phyloP scores from a whole-genome alignment of 2,329 filamentous ascomycete genomes.

The Phialemoniopsis sp. region DNA sequence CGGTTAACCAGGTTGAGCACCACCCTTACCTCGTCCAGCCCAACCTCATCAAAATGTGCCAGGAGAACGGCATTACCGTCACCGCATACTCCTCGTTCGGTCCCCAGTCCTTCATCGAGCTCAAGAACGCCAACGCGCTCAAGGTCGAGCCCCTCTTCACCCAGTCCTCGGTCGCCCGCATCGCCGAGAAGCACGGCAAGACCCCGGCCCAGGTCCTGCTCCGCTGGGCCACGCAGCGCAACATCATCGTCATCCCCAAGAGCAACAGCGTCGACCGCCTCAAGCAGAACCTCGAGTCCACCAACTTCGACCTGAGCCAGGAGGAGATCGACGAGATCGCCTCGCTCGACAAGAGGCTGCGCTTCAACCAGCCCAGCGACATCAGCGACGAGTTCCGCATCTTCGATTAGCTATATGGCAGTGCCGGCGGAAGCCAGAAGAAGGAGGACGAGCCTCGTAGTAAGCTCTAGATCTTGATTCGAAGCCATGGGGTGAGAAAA shows the following conservation, averaged over 20 bases:
- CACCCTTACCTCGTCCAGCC: slow-evolving; percentile 64
- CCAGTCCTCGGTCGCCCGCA: slow-evolving; percentile 49
- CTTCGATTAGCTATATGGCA: slow-evolving; percentile 4
- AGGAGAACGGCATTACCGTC: slow-evolving; percentile 52
- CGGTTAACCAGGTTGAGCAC: slow-evolving; percentile 61
- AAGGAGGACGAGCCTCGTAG: no score
- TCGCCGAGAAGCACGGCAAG: slow-evolving; percentile 68
- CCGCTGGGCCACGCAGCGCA: slow-evolving; percentile 82
- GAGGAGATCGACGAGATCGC: slow-evolving; percentile 54
- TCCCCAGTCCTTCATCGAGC: slow-evolving; percentile 49
- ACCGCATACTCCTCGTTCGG: slow-evolving; percentile 67
- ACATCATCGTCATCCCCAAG: slow-evolving; percentile 75
- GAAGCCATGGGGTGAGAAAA: no score
- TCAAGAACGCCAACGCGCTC: slow-evolving; percentile 68
- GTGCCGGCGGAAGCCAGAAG: no score
- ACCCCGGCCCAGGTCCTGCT: slow-evolving; percentile 77
- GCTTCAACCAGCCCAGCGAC: slow-evolving; percentile 55
- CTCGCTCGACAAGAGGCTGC: slow-evolving; percentile 45
- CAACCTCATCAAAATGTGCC: slow-evolving; percentile 50
- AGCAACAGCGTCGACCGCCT: slow-evolving; percentile 47
- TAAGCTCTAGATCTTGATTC: no score
- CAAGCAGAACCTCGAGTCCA: slow-evolving; percentile 52
- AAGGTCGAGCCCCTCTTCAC: slow-evolving; percentile 18
- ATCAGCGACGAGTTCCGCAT: slow-evolving; percentile 8
- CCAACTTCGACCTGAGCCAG: slow-evolving; percentile 47